Evolutionary conservation across 768 basidiomycete genomes (phyloP).

Genomic region (Crepidotus variabilis): DNA sequence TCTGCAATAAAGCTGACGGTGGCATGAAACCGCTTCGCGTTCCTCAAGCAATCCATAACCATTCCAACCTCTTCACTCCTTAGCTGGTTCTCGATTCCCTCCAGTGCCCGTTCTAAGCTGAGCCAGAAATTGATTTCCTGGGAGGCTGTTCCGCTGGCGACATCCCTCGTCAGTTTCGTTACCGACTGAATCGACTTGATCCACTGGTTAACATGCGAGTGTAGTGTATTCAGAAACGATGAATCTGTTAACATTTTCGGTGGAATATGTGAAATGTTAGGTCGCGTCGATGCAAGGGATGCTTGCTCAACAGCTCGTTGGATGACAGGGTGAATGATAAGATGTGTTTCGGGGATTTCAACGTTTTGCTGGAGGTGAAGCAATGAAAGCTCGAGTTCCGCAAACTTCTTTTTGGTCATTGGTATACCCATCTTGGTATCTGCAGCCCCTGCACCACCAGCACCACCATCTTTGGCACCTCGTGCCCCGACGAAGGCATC

Average conservation of each 20-base stretch:
- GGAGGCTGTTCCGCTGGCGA: slow-evolving; percentile 90
- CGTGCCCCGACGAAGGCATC: slow-evolving; percentile 93
- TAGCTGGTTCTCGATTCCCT: slow-evolving; percentile 89
- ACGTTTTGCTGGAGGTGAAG: slow-evolving; percentile 98
- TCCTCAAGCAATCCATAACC: slow-evolving; percentile 91
- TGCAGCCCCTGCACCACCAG: slow-evolving; percentile 65
- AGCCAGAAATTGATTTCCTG: slow-evolving; percentile 99
- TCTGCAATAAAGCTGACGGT: slow-evolving; percentile 98
- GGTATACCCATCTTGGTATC: slow-evolving; percentile 52
- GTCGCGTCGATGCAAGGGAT: slow-evolving; percentile 29
- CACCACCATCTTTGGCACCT: slow-evolving; percentile 68
- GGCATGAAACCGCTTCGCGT: slow-evolving; percentile 95
- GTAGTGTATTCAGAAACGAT: slow-evolving; percentile 88
- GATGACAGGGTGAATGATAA: slow-evolving; percentile 88
- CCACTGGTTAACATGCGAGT: slow-evolving; percentile 94
- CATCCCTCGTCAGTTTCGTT: slow-evolving; percentile 93
- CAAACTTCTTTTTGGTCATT: slow-evolving; percentile 99
- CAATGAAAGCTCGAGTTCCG: slow-evolving; percentile 91
- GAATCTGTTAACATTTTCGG: slow-evolving; percentile 77
- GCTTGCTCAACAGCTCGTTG: slow-evolving; percentile 81
- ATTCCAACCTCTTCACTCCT: slow-evolving; percentile 88
- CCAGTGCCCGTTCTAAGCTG: slow-evolving; percentile 88
- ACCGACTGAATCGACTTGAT: slow-evolving; percentile 97
- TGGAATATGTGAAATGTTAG: slow-evolving; percentile 73
- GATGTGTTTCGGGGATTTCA: slow-evolving; percentile 95